A percentile compares a stretch with the other conserved stretches of the same genome.
Conservation (phyloP, 2,329 filamentous ascomycete genomes). For the Ophiostoma sp. region DNA sequence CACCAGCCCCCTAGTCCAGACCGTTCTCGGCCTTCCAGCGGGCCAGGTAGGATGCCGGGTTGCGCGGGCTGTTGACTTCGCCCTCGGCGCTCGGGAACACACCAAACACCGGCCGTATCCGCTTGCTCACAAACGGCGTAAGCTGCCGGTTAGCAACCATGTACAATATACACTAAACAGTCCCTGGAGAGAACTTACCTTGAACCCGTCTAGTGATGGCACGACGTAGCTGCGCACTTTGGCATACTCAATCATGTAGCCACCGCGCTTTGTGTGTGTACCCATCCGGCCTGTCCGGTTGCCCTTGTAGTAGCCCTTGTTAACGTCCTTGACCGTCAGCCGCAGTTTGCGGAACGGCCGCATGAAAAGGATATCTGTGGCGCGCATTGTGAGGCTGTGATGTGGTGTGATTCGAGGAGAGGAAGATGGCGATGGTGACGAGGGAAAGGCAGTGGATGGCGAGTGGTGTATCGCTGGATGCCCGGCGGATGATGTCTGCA, state of each 20-base stretch:
- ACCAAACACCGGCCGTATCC: conserved; percentile 47
- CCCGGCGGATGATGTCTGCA: not conserved
- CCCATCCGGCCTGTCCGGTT: conserved; percentile 86
- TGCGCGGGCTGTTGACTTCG: conserved; percentile 49
- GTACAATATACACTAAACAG: no score
- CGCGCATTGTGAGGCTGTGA: conserved; percentile 49
- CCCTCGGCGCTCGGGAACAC: conserved; percentile 45
- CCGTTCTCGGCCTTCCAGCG: conserved; percentile 66
- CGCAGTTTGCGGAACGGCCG: conserved; percentile 66
- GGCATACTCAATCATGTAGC: conserved; percentile 74
- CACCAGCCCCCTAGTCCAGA: conserved; percentile 40
- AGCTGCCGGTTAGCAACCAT: conserved; percentile 49
- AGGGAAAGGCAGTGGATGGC: no score
- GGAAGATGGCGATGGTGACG: not conserved
- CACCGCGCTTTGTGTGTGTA: conserved; percentile 73
- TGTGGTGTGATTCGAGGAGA: not conserved
- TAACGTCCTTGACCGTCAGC: conserved; percentile 88
- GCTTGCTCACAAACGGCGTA: conserved; percentile 69
- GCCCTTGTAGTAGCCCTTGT: conserved; percentile 96
- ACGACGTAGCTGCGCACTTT: conserved; percentile 91
- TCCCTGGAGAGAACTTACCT: conserved; percentile 44
- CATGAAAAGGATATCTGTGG: conserved; percentile 58
- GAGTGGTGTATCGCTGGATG: not conserved
- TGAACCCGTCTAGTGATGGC: conserved; percentile 60
- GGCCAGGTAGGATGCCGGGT: conserved; percentile 57